Evolutionary conservation across 108 stramenopile genomes (phyloP), one percentile per base, ranked within the genome.

Genomic region (Craspedostauros australis): DNA sequence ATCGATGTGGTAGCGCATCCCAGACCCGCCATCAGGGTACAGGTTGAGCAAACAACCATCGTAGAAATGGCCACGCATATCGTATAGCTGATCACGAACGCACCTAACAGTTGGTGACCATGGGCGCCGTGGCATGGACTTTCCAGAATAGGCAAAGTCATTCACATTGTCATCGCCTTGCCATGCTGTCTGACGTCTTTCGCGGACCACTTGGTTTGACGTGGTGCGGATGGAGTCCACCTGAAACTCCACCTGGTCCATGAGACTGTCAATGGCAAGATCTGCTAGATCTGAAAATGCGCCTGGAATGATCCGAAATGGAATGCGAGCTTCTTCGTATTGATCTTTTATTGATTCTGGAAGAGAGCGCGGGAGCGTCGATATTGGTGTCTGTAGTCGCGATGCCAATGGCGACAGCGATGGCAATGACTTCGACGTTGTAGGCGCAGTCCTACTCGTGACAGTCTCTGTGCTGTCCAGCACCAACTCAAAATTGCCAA

Each of bases 1-100:
- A 40, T 80, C 79, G 6, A 60, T 66, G 46, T 80, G 79, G 50
- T 76, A 80, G n/a, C 77, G 44, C 77, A 79, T 79, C 6, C 58
- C 77, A 30, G 63, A 65, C 21, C 51, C 62, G 11, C 77, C 77
- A 47, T 79, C 72, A 6, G 72, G 68, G 54, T 79, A 79, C 9
- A 66, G 50, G 62, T 79, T 79, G 5, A 79, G 32, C 43, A 79
- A 45, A 44, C 68, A 73, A 0, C 77, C 63, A 53, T 79, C 65
- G 34, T 73, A 79, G 46, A 74, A 66, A 2, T 57, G 37, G 3
- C 59, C 60, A 11, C 55, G 62, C 31, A 61, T 31, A 16, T 54
- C 2, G 20, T 34, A 25, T 23, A 79, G 34, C 32, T 15, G 16
- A 55, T 79, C 77, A n/a, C 77, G 63, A 9, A 65, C 59, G 15